Percentiles rank a stretch among this genome's conserved stretches.
Evolutionary conservation across 2,329 filamentous ascomycete genomes (phyloP).

Genomic region (Colletotrichum brevisporum): DNA sequence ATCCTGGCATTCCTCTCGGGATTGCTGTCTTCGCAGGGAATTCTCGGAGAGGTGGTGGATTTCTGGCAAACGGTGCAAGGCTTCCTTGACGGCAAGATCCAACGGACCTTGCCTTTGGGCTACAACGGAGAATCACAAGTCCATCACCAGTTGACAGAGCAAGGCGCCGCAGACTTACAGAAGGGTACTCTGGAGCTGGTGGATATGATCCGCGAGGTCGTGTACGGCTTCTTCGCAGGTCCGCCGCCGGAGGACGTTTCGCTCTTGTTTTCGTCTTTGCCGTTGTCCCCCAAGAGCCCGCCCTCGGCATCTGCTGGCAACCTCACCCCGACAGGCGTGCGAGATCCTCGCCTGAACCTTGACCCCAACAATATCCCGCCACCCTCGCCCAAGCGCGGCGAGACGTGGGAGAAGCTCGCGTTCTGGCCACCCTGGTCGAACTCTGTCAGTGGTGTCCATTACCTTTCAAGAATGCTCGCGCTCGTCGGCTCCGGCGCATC

Average conservation of each 20-base stretch:
- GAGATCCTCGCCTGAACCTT: constrained; percentile 84
- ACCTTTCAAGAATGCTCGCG: constrained; percentile 84
- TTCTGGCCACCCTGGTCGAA: constrained; percentile 98
- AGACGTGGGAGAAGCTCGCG: constrained; percentile 92
- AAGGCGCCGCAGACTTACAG: constrained; percentile 79
- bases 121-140: constrained; percentile 85
- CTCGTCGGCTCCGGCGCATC: constrained; percentile 89
- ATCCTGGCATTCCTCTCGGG: constrained; percentile 80
- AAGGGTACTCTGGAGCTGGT: constrained; percentile 87
- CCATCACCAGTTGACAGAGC: constrained; percentile 83
- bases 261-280: constrained; percentile 85
- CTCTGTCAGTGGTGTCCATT: constrained; percentile 91
- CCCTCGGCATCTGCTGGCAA: constrained; percentile 60
- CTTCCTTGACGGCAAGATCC: constrained; percentile 89
- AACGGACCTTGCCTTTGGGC: constrained; percentile 82
- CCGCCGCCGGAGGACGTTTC: constrained; percentile 93
- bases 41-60: constrained; percentile 90
- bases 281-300: constrained; percentile 78
- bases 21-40: constrained; percentile 82
- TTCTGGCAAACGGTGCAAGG: constrained; percentile 95
- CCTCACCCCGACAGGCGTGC: constrained; percentile 69
- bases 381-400: constrained; percentile 82
- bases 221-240: constrained; percentile 87
- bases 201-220: constrained; percentile 82
- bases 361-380: constrained; percentile 83